Evolutionary conservation across 140 eudicot genomes (phyloP), one percentile per base, ranked within the genome.

Genomic region (Flaveria floridana): DNA sequence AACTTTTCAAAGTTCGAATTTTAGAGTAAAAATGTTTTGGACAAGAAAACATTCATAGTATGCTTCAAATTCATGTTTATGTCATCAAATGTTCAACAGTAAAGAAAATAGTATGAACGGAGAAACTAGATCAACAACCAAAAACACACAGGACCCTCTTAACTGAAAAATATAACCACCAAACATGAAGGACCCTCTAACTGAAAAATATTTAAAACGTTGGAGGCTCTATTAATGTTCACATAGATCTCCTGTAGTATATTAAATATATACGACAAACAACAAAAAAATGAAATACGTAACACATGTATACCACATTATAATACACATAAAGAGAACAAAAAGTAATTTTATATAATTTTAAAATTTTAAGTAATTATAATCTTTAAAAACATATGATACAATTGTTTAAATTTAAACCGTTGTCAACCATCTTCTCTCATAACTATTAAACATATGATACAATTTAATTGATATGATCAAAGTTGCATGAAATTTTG

Each of bases 11-110:
- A 59, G 12, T 25, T 59, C 3, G n/a, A 59, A 7, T 3, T 59
- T 59, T 23, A 25, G 25, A 59, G 4, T 59, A 1, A 21, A 59
- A 59, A 23, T 23, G 41, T 25, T 25, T 59, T 11, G 11, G 13
- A 59, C 66, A 59, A 59, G 41, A 25, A 59, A 59, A 25, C 66
- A 23, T 59, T 59, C 66, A 59, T 25, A 59, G 39, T 10, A 25
- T 12, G 66, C 25, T 23, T 11, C 66, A 9, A 25, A 37, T 59
- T 9, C 18, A 23, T 23, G 25, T 23, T 2, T 11, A 23, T 11
- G 18, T 59, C 16, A 23, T 59, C 41, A 25, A 10, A 59, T 59
- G 14, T 57, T 57, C 34, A 20, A 21, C 9, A 57, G 65, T 57
- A 57, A 57, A 20, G 34, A 57, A 21, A 21, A 9, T 20, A 30